Conservation (phyloP, 2,329 filamentous ascomycete genomes). For the Colletotrichum tofieldiae region DNA sequence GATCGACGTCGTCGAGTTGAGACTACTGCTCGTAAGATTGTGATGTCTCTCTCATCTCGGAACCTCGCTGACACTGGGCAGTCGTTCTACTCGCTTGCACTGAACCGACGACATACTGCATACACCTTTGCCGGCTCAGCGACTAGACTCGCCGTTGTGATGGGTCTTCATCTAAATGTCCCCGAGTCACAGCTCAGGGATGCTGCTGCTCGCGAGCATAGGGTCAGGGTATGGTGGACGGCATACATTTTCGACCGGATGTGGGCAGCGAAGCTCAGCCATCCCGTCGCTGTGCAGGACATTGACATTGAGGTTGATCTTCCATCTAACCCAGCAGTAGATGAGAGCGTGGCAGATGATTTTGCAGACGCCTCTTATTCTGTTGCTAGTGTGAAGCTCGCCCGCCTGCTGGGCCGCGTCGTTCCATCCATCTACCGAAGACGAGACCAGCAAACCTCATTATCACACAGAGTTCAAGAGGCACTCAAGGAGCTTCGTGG, state of each 20-base stretch:
- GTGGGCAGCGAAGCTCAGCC: conserved; percentile 64
- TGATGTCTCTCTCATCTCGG: neutral
- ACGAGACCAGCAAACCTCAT: conserved; percentile 48
- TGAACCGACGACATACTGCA: conserved; percentile 62
- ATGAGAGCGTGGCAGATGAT: conserved; percentile 47
- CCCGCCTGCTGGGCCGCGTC: conserved; percentile 50
- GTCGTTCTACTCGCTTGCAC: conserved; percentile 61
- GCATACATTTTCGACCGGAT: conserved; percentile 62
- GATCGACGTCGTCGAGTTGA: conserved; percentile 60
- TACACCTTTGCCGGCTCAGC: conserved; percentile 61
- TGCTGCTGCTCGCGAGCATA: conserved; percentile 54
- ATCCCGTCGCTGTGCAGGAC: conserved; percentile 64
- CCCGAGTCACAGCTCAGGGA: conserved; percentile 59
- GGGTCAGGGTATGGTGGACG: conserved; percentile 61
- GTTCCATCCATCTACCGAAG: conserved; percentile 53
- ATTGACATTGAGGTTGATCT: conserved; percentile 63
- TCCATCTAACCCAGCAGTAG: conserved; percentile 54
- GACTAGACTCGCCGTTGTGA: conserved; percentile 59
- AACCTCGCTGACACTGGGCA: conserved; percentile 41
- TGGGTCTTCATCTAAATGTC: conserved; percentile 60
- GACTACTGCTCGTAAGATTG: conserved; percentile 59
- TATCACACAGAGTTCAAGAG: conserved; percentile 53
- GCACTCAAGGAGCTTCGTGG: conserved; percentile 49
- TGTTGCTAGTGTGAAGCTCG: conserved; percentile 57
- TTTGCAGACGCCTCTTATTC: conserved; percentile 53